Percentiles rank a stretch among this genome's conserved stretches.
phyloP scores from a whole-genome alignment of 768 basidiomycete genomes.

The Amanita pallidorosea region DNA sequence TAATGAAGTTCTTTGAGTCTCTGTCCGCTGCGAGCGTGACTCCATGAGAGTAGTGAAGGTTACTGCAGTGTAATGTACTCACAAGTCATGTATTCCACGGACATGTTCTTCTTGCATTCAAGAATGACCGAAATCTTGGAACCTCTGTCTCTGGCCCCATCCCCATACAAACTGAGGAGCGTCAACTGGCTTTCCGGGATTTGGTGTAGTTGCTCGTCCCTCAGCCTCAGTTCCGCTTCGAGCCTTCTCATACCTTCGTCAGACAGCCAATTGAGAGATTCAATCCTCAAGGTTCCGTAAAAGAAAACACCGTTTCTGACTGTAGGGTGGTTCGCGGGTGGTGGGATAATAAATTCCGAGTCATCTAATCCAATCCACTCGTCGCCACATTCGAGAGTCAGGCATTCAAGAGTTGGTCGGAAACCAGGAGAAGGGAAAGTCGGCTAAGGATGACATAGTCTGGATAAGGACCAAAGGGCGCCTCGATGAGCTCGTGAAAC shows the following conservation, averaged over 20 bases:
- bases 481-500: conserved; percentile 1
- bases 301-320: conserved; percentile 28
- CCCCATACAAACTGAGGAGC: conserved; percentile 23
- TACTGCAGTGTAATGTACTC: conserved; percentile 1
- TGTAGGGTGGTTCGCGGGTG: conserved; percentile 14
- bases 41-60: not conserved
- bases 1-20: conserved; percentile 11
- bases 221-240: conserved; percentile 30
- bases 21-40: conserved; percentile 9
- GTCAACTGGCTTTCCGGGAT: conserved; percentile 19
- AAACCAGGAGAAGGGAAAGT: not conserved
- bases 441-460: not conserved
- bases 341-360: conserved; percentile 26
- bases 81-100: conserved; percentile 26
- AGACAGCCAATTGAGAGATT: conserved; percentile 38
- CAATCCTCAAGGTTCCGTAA: conserved; percentile 39
- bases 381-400: not conserved
- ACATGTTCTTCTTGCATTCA: conserved; percentile 26
- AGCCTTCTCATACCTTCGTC: conserved; percentile 28
- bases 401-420: not conserved
- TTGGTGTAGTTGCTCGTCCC: conserved; percentile 21
- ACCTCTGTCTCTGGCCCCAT: conserved; percentile 9
- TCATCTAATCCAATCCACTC: conserved; percentile 27
- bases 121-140: conserved; percentile 30
- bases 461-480: conserved; percentile 2